Evolutionary conservation across 1,139 yeast species (phyloP).

Genomic region (Lodderomyces elongisporus): DNA sequence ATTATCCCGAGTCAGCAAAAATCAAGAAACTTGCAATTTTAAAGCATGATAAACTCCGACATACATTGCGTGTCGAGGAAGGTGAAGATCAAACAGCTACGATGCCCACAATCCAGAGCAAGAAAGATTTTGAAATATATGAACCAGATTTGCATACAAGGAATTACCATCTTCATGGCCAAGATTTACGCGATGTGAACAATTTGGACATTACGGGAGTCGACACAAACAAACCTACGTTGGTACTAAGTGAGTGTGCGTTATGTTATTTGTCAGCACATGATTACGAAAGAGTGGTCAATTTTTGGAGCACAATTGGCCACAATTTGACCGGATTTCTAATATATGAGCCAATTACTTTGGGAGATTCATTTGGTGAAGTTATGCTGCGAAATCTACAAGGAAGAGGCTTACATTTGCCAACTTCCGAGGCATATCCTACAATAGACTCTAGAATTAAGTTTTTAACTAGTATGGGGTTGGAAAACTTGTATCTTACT

Average conservation of each 20-base stretch:
- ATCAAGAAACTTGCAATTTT: constrained; percentile 56
- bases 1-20: constrained; percentile 59
- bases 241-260: constrained; percentile 84
- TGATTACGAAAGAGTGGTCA: constrained; percentile 50
- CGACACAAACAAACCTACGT: constrained; percentile 50
- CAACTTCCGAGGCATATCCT: constrained; percentile 39
- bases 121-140: constrained; percentile 21
- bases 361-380: constrained; percentile 67
- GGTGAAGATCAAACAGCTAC: constrained; percentile 1
- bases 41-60: constrained; percentile 20
- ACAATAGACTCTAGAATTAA: constrained; percentile 37
- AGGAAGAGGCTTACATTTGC: constrained; percentile 68
- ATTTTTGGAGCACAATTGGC: constrained; percentile 27
- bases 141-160: constrained; percentile 35
- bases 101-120: constrained; percentile 14
- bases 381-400: constrained; percentile 77
- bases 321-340: constrained; percentile 35
- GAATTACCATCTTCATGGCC: constrained; percentile 50
- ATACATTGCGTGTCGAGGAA: constrained; percentile 16
- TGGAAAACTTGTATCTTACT: constrained; percentile 28
- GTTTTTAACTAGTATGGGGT: constrained; percentile 21
- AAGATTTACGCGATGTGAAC: constrained; percentile 45
- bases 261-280: constrained; percentile 70
- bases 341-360: constrained; percentile 83
- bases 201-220: constrained; percentile 15